These are phyloP conservation scores for Trypanosoma platydactyli DNA, from an alignment of 208 protist species.

Conservation along the genomic window DNA sequence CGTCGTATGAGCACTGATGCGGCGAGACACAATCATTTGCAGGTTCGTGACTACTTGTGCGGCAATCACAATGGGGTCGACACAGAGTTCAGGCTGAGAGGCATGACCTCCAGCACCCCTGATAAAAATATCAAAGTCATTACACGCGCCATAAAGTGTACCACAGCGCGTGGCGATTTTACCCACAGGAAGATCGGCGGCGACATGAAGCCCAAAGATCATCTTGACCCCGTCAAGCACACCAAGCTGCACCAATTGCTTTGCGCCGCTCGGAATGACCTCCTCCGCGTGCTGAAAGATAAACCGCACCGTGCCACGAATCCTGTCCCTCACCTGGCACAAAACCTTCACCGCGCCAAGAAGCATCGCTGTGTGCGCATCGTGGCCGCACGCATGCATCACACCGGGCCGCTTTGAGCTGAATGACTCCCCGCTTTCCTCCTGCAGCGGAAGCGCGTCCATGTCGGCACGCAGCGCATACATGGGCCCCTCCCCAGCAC, in stretches of 20 bases:
- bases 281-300: slow-evolving; percentile 81
- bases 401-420: slow-evolving; percentile 48
- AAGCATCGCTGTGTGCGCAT: slow-evolving; percentile 71
- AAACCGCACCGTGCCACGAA: slow-evolving; percentile 66
- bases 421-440: slow-evolving; percentile 63
- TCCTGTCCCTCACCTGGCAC: slow-evolving; percentile 41
- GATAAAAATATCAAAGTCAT: slow-evolving; percentile 74
- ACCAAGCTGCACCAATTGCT: slow-evolving; percentile 46
- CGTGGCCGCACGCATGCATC: slow-evolving; percentile 74
- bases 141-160: slow-evolving; percentile 47
- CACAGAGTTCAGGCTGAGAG: slow-evolving; percentile 61
- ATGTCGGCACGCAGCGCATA: slow-evolving; percentile 66
- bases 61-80: slow-evolving; percentile 67
- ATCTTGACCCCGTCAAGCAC: slow-evolving; percentile 28
- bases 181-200: slow-evolving; percentile 29
- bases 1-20: slow-evolving; percentile 53
- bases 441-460: slow-evolving; percentile 64
- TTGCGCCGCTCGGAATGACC: slow-evolving; percentile 54
- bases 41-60: slow-evolving; percentile 54
- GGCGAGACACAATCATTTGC: slow-evolving; percentile 67
- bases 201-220: slow-evolving; percentile 57
- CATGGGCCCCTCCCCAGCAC: slow-evolving; percentile 47
- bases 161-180: slow-evolving; percentile 32
- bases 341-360: slow-evolving; percentile 66
- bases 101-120: slow-evolving; percentile 66